Evolutionary conservation across 2,329 filamentous ascomycete genomes (phyloP).

Genomic region (Penicillium paneum): DNA sequence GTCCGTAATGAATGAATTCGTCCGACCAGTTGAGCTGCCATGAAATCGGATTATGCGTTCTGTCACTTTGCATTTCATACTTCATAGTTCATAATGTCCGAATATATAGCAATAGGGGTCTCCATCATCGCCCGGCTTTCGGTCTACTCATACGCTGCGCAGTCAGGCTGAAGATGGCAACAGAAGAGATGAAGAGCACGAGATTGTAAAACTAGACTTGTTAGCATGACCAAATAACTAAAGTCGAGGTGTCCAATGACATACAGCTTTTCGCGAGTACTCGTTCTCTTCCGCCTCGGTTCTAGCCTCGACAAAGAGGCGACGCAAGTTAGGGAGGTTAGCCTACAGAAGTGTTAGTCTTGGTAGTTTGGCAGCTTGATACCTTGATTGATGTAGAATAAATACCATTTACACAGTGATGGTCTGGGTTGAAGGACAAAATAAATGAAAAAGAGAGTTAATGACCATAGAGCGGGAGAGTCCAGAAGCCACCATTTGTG

Average conservation of each 20-base stretch:
- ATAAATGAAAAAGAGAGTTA: background rate
- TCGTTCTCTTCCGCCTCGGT: conserved; percentile 92
- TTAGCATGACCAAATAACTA: conserved; percentile 6
- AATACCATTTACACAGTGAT: conserved; percentile 21
- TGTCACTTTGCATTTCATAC: conserved; percentile 3
- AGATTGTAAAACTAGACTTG: conserved; percentile 82
- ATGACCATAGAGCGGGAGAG: conserved; percentile 16
- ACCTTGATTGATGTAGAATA: background rate
- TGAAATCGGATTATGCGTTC: background rate
- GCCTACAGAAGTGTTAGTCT: conserved; percentile 30
- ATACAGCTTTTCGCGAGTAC: conserved; percentile 86
- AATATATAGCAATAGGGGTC: background rate
- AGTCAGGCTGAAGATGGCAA: conserved; percentile 88
- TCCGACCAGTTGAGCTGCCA: background rate
- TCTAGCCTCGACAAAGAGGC: conserved; percentile 90
- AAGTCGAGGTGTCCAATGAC: conserved; percentile 31
- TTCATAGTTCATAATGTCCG: conserved; percentile 6
- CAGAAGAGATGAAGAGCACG: conserved; percentile 92
- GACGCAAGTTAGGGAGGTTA: conserved; percentile 82
- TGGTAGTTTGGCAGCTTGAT: background rate
- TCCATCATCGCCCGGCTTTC: conserved; percentile 35
- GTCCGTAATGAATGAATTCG: background rate
- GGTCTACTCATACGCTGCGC: conserved; percentile 72
- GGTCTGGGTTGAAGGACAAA: conserved; percentile 1
- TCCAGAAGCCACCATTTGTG: conserved; percentile 30